Evolutionary conservation across 1,284 basidiomycete species (phyloP).

Genomic region (Golubevia pallescens): DNA sequence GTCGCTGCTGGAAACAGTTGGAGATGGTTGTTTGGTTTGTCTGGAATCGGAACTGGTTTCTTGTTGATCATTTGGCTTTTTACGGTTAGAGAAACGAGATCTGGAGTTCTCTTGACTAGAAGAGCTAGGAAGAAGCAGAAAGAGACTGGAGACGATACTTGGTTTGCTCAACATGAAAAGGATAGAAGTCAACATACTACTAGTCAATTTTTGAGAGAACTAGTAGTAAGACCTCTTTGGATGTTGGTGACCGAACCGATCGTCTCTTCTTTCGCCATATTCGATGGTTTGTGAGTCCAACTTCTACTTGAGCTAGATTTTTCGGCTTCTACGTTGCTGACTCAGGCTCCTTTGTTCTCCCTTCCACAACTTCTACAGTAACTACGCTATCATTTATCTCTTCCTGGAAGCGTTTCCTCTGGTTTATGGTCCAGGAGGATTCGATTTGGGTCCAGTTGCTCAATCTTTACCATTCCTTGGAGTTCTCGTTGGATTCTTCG

Average conservation of each 20-base stretch:
- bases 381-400: conserved; percentile 28
- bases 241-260: conserved; percentile 52
- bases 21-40: conserved; percentile 45
- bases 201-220: conserved; percentile 20
- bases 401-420: conserved; percentile 35
- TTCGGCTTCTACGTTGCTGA: not conserved
- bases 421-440: conserved; percentile 30
- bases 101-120: conserved; percentile 29
- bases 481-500: conserved; percentile 25
- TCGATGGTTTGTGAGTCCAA: conserved; percentile 24
- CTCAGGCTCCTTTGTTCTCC: not conserved
- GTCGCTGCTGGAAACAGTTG: conserved; percentile 20
- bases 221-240: conserved; percentile 24
- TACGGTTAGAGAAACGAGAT: conserved; percentile 32
- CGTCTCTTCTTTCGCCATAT: conserved; percentile 29
- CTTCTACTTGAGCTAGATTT: conserved; percentile 12
- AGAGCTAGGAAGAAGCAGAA: conserved; percentile 24
- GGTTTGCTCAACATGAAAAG: conserved; percentile 31
- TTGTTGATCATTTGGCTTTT: conserved; percentile 23
- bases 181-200: conserved; percentile 18
- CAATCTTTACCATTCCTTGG: conserved; percentile 37
- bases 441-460: conserved; percentile 17
- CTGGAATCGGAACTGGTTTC: conserved; percentile 31
- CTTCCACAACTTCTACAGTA: not conserved
- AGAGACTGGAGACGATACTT: conserved; percentile 23